Evolutionary conservation across 768 basidiomycete genomes (phyloP).

Genomic region (Russula compacta): DNA sequence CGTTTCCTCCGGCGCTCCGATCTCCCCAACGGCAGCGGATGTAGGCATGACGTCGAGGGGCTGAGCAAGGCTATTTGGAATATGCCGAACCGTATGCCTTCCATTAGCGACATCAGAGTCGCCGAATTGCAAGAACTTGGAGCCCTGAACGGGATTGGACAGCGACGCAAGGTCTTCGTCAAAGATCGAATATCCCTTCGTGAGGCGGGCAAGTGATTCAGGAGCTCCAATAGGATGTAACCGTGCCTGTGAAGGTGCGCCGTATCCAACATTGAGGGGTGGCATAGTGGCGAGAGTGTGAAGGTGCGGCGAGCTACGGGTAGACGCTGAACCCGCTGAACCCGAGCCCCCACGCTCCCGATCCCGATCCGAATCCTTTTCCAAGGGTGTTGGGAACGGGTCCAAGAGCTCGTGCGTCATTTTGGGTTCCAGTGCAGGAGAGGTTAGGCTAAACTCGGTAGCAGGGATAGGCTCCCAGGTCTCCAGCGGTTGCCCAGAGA

Average conservation of each 20-base stretch:
- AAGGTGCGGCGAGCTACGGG: conserved; percentile 10
- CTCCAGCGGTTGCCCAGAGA: conserved; percentile 19
- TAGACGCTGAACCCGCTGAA: conserved; percentile 1
- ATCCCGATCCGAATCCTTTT: conserved; percentile 15
- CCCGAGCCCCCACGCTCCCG: conserved; percentile 4
- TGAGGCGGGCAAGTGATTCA: conserved; percentile 21
- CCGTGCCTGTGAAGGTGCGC: conserved; percentile 22
- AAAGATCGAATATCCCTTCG: conserved; percentile 35
- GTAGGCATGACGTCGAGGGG: conserved; percentile 30
- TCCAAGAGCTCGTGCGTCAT: conserved; percentile 1
- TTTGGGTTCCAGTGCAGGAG: conserved; percentile 1
- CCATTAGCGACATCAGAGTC: conserved; percentile 33
- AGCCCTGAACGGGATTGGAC: conserved; percentile 20
- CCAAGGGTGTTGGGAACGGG: conserved; percentile 14
- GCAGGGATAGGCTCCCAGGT: conserved; percentile 19
- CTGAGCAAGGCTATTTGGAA: conserved; percentile 48
- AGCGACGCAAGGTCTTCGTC: conserved; percentile 33
- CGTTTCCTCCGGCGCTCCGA: conserved; percentile 23
- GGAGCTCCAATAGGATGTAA: conserved; percentile 17
- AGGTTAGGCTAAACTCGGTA: conserved; percentile 17
- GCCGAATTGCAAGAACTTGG: conserved; percentile 47
- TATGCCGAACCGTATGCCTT: conserved; percentile 40
- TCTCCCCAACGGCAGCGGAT: conserved; percentile 23
- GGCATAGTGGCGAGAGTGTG: conserved; percentile 15
- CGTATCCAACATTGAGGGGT: conserved; percentile 8